These are phyloP conservation scores for Backusella westeae DNA, from an alignment of 192 early-diverging fungal genomes.

Conservation along the genomic window DNA sequence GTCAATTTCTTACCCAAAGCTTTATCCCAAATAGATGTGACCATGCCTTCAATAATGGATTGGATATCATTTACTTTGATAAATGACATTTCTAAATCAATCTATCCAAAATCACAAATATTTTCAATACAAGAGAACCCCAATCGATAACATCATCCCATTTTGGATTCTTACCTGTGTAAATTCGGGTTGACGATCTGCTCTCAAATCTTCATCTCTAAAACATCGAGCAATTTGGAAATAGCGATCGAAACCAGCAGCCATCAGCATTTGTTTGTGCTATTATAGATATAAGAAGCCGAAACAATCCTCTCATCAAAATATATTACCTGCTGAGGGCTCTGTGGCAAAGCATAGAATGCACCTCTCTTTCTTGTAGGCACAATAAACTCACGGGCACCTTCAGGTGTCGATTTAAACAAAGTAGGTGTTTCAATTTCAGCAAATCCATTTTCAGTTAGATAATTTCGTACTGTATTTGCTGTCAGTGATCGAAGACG, in stretches of 20 bases:
- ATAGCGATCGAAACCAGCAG: slow-evolving; percentile 85
- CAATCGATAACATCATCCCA: too few relatives aligned
- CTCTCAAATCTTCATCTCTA: slow-evolving; percentile 83
- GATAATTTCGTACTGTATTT: slow-evolving; percentile 66
- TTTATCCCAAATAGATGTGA: slow-evolving; percentile 62
- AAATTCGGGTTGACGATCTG: slow-evolving; percentile 93
- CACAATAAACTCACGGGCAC: slow-evolving; percentile 92
- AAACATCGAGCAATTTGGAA: slow-evolving; percentile 93
- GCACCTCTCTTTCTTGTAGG: slow-evolving; percentile 72
- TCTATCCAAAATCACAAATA: slow-evolving; percentile 35
- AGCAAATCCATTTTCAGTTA: slow-evolving; percentile 67
- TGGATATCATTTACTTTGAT: slow-evolving; percentile 69
- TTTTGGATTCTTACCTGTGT: slow-evolving; percentile 65
- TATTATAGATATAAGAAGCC: neutral
- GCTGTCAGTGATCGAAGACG: slow-evolving; percentile 65
- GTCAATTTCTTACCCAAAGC: slow-evolving; percentile 52
- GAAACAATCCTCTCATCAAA: neutral
- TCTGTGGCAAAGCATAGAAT: slow-evolving; percentile 89
- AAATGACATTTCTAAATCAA: slow-evolving; percentile 93
- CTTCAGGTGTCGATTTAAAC: slow-evolving; percentile 92
- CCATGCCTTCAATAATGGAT: slow-evolving; percentile 67
- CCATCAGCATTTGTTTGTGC: slow-evolving; percentile 88
- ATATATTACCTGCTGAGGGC: slow-evolving; percentile 74
- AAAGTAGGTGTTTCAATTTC: slow-evolving; percentile 93
- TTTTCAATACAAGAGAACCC: neutral